Conservation (phyloP, 2,329 filamentous ascomycete genomes). For the Ophidiomyces ophidiicola region DNA sequence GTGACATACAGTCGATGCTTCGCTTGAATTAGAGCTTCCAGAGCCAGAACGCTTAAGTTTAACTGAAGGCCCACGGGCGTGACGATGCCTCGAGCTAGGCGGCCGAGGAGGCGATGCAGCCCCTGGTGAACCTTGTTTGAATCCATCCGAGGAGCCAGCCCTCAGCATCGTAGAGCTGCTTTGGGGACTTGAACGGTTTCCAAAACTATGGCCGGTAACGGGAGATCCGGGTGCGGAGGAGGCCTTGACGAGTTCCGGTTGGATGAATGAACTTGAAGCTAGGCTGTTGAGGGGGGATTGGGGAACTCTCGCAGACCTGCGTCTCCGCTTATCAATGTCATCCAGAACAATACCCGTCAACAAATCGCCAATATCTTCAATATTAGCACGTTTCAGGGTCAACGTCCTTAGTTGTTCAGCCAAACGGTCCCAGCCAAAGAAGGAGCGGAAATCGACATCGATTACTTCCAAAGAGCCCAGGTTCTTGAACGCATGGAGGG, state of each 20-base stretch:
- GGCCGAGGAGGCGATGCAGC: constrained; percentile 76
- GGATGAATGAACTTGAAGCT: constrained; percentile 45
- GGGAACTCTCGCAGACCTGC: constrained; percentile 75
- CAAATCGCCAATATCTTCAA: constrained; percentile 84
- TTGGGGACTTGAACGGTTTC: constrained; percentile 40
- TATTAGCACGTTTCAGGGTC: constrained; percentile 70
- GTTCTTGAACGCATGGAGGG: constrained; percentile 95
- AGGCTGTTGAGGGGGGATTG: constrained; percentile 65
- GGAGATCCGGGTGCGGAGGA: constrained; percentile 58
- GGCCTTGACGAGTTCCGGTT: constrained; percentile 55
- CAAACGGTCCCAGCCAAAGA: constrained; percentile 91
- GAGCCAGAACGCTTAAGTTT: constrained; percentile 80
- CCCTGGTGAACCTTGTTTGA: constrained; percentile 40
- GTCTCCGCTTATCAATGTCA: constrained; percentile 84
- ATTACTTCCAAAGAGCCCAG: constrained; percentile 85
- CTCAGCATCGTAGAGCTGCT: constrained; percentile 37
- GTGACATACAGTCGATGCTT: constrained; percentile 39
- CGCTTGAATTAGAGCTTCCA: constrained; percentile 79
- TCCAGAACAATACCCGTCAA: constrained; percentile 88
- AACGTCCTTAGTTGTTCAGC: constrained; percentile 85
- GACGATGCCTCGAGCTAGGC: constrained; percentile 58
- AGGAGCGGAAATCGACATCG: constrained; percentile 91
- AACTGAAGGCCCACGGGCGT: constrained; percentile 52
- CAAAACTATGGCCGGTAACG: constrained; percentile 36
- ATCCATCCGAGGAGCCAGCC: constrained; percentile 43